Conservation (phyloP, 495 filamentous ascomycete species). For the Podospora pseudopauciseta region DNA sequence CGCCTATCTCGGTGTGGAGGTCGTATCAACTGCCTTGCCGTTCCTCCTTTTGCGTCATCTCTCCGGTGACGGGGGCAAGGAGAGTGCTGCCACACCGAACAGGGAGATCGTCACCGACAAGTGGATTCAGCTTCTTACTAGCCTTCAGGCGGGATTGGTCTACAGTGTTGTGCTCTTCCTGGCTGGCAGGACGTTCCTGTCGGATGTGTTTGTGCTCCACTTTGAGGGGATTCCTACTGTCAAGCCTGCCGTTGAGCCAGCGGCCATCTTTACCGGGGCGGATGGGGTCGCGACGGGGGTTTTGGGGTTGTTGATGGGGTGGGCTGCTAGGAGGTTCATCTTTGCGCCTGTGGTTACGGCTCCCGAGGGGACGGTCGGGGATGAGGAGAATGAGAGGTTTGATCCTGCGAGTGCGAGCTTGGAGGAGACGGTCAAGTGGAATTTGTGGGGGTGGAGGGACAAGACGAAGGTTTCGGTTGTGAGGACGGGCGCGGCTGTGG, state of each 20-base stretch:
- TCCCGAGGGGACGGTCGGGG: constrained; percentile 30
- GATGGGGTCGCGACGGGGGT: constrained; percentile 45
- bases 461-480: constrained; percentile 62
- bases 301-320: constrained; percentile 50
- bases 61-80: constrained; percentile 50
- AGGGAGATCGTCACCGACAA: constrained; percentile 66
- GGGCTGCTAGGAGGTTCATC: constrained; percentile 67
- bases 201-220: constrained; percentile 61
- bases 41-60: constrained; percentile 66
- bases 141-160: constrained; percentile 60
- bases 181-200: constrained; percentile 63
- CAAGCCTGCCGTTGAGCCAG: constrained; percentile 56
- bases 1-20: constrained; percentile 58
- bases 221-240: constrained; percentile 67
- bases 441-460: constrained; percentile 56
- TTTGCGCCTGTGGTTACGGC: constrained; percentile 65
- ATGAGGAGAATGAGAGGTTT: constrained; percentile 41
- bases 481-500: constrained; percentile 59
- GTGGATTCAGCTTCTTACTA: constrained; percentile 58
- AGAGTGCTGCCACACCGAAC: constrained; percentile 55
- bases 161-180: constrained; percentile 63
- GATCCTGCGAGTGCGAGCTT: constrained; percentile 53
- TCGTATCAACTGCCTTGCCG: constrained; percentile 63
- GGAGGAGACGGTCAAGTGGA: constrained; percentile 58
- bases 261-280: constrained; percentile 44